Base-by-base conservation (phyloP, 1,139 yeast genomes). In the Yamadazyma aaseri region DNA sequence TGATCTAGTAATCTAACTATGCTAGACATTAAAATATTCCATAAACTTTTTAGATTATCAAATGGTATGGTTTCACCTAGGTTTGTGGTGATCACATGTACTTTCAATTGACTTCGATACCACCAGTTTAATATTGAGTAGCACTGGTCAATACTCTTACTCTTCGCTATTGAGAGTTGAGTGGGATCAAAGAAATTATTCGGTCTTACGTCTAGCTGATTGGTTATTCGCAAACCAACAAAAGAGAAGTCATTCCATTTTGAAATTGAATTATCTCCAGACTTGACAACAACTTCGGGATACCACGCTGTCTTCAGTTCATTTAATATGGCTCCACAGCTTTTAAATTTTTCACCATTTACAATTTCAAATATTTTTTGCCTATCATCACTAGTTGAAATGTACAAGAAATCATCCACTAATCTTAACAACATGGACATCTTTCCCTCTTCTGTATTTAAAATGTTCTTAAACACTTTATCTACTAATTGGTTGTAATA, bases 321-420 rank as follows among this genome's bases (percentile, higher is more conserved):
- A 41, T 86, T 86, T 5, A 81, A 67, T 12, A 44, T 54, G 0
- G 86, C 80, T 3, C 90, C 90, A 53, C 75, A 83, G 2, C 26
- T 10, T 23, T 41, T 34, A 25, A 82, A 72, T 0, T 71, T 72
- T 2, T 53, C 34, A 6, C 66, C 51, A 3, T 45, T 38, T 1
- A 59, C 51, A 0, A 52, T 38, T 1, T 35, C 36, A 18, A 44
- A 41, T 4, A 59, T 57, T 20, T 42, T 30, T 3, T 45, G 26
- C 30, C 61, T 59, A 3, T 49, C 45, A 1, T 41, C 38, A 17
- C 42, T 28, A 2, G 79, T 65, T 0, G 95, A 71, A 0, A 90
- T 57, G 16, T 86, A 64, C 24, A 92, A 53, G 50, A 92, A 92
- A 54, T 92, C 98, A 56, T 92, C 98, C 0, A 89, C 95, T 18